Percentiles rank a stretch among this genome's conserved stretches.
phyloP scores from a whole-genome alignment of 1,284 basidiomycete species.

The Tilletia indica region DNA sequence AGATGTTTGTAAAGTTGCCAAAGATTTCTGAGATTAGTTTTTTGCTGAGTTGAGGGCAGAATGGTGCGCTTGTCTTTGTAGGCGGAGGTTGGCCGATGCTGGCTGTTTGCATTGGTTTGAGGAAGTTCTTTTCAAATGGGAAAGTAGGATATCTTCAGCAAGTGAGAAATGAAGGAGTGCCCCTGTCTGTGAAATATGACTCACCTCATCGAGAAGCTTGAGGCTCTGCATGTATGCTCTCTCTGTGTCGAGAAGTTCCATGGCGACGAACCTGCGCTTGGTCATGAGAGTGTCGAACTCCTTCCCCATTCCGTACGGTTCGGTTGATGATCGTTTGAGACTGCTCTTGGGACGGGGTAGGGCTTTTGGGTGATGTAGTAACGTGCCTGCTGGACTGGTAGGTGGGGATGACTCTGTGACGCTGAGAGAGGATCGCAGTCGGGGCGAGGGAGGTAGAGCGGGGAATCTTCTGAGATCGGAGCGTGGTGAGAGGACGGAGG shows the following conservation, averaged over 20 bases:
- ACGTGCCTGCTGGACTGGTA: background rate
- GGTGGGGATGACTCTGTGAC: background rate
- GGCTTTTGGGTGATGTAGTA: background rate
- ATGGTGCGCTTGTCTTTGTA: slow-evolving; percentile 55
- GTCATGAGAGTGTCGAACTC: slow-evolving; percentile 14
- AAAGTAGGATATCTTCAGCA: no score
- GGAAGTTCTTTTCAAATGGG: slow-evolving; percentile 3
- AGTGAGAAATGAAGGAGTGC: background rate
- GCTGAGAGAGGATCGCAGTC: slow-evolving; percentile 3
- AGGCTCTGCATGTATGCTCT: slow-evolving; percentile 46
- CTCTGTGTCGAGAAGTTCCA: slow-evolving; percentile 51
- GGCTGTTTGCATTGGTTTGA: slow-evolving; percentile 16
- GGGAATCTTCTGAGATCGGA: slow-evolving; percentile 8
- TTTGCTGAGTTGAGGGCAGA: slow-evolving; percentile 67
- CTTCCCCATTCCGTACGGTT: slow-evolving; percentile 14
- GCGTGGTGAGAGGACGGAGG: background rate
- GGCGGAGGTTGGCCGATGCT: slow-evolving; percentile 6
- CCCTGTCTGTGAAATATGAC: background rate
- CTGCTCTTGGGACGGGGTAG: no score
- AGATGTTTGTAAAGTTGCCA: slow-evolving; percentile 85
- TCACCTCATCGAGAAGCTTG: slow-evolving; percentile 37
- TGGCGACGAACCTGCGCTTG: slow-evolving; percentile 24
- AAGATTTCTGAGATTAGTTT: slow-evolving; percentile 73
- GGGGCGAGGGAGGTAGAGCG: slow-evolving; percentile 6
- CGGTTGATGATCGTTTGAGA: background rate